A percentile compares a stretch with the other conserved stretches of the same genome.
These are phyloP conservation scores for Thalassiosira exigua DNA, from an alignment of 352 stramenopile genomes.

Conservation along the genomic window DNA sequence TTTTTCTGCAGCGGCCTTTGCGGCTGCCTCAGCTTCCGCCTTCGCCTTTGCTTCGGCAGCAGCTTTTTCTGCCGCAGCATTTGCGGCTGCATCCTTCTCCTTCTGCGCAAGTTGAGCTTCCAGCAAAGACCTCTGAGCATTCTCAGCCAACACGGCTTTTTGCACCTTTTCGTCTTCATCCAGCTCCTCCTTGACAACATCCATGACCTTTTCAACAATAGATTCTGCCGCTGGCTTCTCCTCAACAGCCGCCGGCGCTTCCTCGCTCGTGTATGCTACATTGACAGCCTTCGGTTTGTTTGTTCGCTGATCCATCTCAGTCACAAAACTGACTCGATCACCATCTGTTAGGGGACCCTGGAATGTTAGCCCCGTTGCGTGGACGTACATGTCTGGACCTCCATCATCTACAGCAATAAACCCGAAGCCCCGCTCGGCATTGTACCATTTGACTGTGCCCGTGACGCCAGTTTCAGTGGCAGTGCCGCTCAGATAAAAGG, in stretches of 20 bases:
- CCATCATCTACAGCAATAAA: constrained; percentile 72
- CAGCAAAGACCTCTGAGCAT: constrained; percentile 4
- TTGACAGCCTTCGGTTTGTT: constrained; percentile 58
- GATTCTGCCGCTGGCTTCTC: constrained; percentile 10
- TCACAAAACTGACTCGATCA: constrained; percentile 37
- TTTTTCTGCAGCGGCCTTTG: constrained; percentile 19
- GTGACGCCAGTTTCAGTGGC: constrained; percentile 11
- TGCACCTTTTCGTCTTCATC: constrained; percentile 5
- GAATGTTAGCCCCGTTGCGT: constrained; percentile 74
- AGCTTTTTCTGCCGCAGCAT: constrained; percentile 49
- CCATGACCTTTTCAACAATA: background rate
- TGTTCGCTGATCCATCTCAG: constrained; percentile 36
- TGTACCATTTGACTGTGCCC: constrained; percentile 56
- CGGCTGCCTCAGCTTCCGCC: constrained; percentile 27
- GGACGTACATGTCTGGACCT: constrained; percentile 81
- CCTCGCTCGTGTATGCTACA: constrained; percentile 3
- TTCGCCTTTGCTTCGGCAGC: constrained; percentile 56
- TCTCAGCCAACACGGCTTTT: background rate
- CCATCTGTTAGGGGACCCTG: constrained; percentile 55
- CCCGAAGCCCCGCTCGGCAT: constrained; percentile 43
- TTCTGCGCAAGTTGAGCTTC: constrained; percentile 56
- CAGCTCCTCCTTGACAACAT: constrained; percentile 4
- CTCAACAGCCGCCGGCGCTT: constrained; percentile 4
- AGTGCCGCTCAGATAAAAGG: constrained; percentile 6
- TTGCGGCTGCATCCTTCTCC: constrained; percentile 46